phyloP scores from a whole-genome alignment of 768 basidiomycete genomes.

The Tephrocybe sp. region DNA sequence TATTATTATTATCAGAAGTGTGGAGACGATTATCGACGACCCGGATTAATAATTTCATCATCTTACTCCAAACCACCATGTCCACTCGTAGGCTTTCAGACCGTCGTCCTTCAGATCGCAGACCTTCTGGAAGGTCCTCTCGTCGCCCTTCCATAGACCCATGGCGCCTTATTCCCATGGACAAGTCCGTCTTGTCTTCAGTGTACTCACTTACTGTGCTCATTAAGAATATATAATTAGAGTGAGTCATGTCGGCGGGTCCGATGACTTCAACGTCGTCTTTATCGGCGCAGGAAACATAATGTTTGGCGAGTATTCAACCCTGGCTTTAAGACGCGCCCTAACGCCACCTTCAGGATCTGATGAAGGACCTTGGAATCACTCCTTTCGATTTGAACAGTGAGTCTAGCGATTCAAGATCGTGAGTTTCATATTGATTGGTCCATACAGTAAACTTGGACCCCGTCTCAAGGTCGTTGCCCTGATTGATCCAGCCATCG shows the following conservation, averaged over 20 bases:
- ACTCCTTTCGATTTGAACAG: constrained; percentile 90
- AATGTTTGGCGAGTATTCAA: constrained; percentile 75
- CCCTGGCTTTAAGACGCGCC: neutral
- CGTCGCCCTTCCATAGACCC: constrained; percentile 78
- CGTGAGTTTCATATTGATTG: constrained; percentile 3
- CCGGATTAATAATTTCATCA: constrained; percentile 12
- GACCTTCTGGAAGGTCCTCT: constrained; percentile 42
- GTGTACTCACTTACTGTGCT: constrained; percentile 8
- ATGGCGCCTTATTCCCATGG: constrained; percentile 72
- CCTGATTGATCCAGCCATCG: constrained; percentile 85
- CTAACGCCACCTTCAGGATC: constrained; percentile 49
- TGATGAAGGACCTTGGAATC: constrained; percentile 90
- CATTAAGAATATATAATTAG: constrained; percentile 25
- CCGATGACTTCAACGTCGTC: constrained; percentile 87
- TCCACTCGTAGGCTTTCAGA: constrained; percentile 46
- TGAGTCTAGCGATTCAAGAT: constrained; percentile 29
- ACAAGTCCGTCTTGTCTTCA: constrained; percentile 48
- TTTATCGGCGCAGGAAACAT: constrained; percentile 97
- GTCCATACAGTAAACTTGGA: constrained; percentile 75
- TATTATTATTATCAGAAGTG: neutral
- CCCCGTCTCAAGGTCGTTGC: constrained; percentile 94
- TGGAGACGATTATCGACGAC: constrained; percentile 12
- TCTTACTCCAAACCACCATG: constrained; percentile 19
- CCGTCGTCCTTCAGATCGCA: constrained; percentile 45
- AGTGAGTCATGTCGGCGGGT: constrained; percentile 48